These are phyloP conservation scores for Musa troglodytarum DNA, from an alignment of 176 grass and related monocot genomes.

Conservation along the genomic window DNA sequence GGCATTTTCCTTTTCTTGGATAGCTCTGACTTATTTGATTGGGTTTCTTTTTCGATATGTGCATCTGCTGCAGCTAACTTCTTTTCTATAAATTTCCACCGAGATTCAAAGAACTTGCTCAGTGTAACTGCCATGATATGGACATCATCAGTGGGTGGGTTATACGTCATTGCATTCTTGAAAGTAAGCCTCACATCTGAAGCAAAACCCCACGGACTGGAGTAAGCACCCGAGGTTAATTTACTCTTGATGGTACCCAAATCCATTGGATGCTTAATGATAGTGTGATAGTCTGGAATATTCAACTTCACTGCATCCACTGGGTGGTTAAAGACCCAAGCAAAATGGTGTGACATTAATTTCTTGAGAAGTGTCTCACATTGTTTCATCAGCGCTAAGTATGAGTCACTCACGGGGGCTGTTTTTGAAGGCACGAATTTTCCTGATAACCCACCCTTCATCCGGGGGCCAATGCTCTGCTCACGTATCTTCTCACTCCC, in stretches of 20 bases:
- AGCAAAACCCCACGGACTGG: slow-evolving; percentile 51
- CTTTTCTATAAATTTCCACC: slow-evolving; percentile 80
- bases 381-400: slow-evolving; percentile 44
- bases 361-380: slow-evolving; percentile 77
- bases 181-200: slow-evolving; percentile 93
- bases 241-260: slow-evolving; percentile 60
- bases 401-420: not conserved
- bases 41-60: not conserved
- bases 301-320: slow-evolving; percentile 76
- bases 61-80: slow-evolving; percentile 37
- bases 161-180: slow-evolving; percentile 73
- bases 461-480: slow-evolving; percentile 13
- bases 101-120: slow-evolving; percentile 76
- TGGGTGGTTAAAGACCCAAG: slow-evolving; percentile 64
- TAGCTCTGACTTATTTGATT: not conserved
- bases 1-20: slow-evolving; percentile 54
- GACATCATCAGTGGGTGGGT: slow-evolving; percentile 67
- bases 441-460: slow-evolving; percentile 42
- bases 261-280: slow-evolving; percentile 92
- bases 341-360: slow-evolving; percentile 68
- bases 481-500: slow-evolving; percentile 31
- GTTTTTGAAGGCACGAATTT: slow-evolving; percentile 38
- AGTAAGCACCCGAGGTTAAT: slow-evolving; percentile 54
- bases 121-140: slow-evolving; percentile 72
- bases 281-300: slow-evolving; percentile 81